These are phyloP conservation scores for Diaporthe batatas DNA, from an alignment of 2,329 filamentous ascomycete species.

Conservation along the genomic window DNA sequence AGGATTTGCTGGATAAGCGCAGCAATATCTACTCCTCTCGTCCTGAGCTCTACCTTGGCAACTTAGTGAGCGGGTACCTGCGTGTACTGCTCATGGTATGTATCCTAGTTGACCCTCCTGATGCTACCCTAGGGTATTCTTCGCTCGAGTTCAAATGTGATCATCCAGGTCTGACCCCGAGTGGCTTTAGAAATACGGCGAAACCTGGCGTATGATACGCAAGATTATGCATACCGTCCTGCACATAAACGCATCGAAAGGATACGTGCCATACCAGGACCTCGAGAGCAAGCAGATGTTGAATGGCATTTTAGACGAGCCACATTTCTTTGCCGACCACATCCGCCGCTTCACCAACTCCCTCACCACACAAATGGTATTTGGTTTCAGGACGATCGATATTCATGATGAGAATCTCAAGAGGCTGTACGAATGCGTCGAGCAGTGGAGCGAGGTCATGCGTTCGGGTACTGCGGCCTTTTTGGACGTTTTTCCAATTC, in stretches of 20 bases:
- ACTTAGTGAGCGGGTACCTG: conserved; percentile 10
- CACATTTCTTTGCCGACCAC: conserved; percentile 57
- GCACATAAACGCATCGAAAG: conserved; percentile 59
- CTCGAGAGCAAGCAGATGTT: conserved; percentile 69
- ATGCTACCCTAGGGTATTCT: no score
- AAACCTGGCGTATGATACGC: conserved; percentile 52
- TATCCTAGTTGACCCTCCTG: neutral
- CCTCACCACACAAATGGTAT: conserved; percentile 63
- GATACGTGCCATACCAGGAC: conserved; percentile 68
- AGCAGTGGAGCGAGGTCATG: conserved; percentile 47
- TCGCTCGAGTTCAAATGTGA: no score
- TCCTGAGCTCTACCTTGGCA: conserved; percentile 43
- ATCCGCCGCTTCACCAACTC: conserved; percentile 63
- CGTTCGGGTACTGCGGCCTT: conserved; percentile 57
- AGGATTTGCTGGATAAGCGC: conserved; percentile 65
- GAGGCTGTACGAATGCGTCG: conserved; percentile 38
- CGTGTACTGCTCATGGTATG: conserved; percentile 35
- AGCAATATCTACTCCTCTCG: conserved; percentile 64
- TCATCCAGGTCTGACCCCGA: neutral
- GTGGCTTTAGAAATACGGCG: conserved; percentile 49
- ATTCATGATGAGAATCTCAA: conserved; percentile 57
- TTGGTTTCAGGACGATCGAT: conserved; percentile 57
- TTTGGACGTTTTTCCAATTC: conserved; percentile 60
- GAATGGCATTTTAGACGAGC: conserved; percentile 59
- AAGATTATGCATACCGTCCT: conserved; percentile 60